Percentiles rank a stretch among this genome's conserved stretches.
Evolutionary conservation across 129 eudicot species (phyloP).

Genomic region (Flaveria bidentis): DNA sequence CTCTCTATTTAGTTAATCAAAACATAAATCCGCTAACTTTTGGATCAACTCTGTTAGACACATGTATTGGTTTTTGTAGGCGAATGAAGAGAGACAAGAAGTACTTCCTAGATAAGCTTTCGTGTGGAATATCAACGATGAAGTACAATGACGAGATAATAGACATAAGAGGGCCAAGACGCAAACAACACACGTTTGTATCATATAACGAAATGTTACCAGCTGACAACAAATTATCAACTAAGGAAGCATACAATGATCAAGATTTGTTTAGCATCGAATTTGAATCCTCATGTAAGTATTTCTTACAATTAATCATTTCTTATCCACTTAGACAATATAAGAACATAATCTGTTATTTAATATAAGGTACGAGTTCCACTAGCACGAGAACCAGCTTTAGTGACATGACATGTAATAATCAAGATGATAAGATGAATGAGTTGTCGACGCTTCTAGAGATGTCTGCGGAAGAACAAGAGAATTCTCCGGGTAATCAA

Average conservation of each 20-base stretch:
- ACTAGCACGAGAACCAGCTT: slow-evolving; percentile 37
- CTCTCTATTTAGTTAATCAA: too few relatives aligned
- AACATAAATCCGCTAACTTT: too few relatives aligned
- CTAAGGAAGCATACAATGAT: slow-evolving; percentile 21
- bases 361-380: slow-evolving; percentile 30
- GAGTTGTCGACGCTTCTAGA: slow-evolving; percentile 29
- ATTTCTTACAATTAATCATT: not conserved
- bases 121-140: slow-evolving; percentile 59
- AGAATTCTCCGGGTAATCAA: slow-evolving; percentile 5
- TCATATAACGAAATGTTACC: slow-evolving; percentile 43
- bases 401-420: slow-evolving; percentile 25
- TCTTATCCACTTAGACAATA: not conserved
- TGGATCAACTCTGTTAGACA: too few relatives aligned
- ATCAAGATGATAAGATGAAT: slow-evolving; percentile 29
- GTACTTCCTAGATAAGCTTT: slow-evolving; percentile 40
- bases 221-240: slow-evolving; percentile 14
- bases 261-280: slow-evolving; percentile 53
- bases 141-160: slow-evolving; percentile 39
- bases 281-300: slow-evolving; percentile 41
- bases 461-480: slow-evolving; percentile 26
- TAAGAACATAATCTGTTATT: not conserved
- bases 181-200: not conserved
- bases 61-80: slow-evolving; percentile 23
- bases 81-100: slow-evolving; percentile 42
- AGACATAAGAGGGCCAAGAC: slow-evolving; percentile 45